Conservation (phyloP, 768 basidiomycete species). For the Tephrocybe sp. region DNA sequence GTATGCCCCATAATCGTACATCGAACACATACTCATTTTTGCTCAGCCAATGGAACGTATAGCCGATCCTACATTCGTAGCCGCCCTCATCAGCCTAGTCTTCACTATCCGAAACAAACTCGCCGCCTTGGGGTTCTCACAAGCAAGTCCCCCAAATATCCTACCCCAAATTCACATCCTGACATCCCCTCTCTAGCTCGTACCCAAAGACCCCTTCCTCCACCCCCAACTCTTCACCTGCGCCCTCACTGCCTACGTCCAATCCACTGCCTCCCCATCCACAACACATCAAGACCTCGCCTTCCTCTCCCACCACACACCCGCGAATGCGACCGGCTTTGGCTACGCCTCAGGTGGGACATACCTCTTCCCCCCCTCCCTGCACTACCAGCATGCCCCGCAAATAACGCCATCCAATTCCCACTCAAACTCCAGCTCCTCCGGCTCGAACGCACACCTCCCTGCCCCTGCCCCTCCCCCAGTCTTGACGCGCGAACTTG, state of each 20-base stretch:
- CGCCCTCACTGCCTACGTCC: slow-evolving; percentile 42
- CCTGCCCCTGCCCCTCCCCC: slow-evolving; percentile 13
- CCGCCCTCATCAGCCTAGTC: slow-evolving; percentile 70
- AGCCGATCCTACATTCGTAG: slow-evolving; percentile 71
- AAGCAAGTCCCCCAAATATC: slow-evolving; percentile 26
- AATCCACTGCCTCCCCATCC: slow-evolving; percentile 15
- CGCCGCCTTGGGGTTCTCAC: slow-evolving; percentile 48
- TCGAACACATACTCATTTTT: slow-evolving; percentile 1
- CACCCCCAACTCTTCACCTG: slow-evolving; percentile 59
- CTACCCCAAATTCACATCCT: background rate
- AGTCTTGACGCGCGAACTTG: slow-evolving; percentile 43
- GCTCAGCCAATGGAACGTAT: slow-evolving; percentile 67
- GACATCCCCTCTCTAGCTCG: slow-evolving; percentile 19
- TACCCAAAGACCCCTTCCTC: slow-evolving; percentile 80
- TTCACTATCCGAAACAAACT: slow-evolving; percentile 71
- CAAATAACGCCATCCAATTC: slow-evolving; percentile 15
- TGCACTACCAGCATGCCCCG: slow-evolving; percentile 2
- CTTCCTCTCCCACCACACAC: background rate
- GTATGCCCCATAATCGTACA: slow-evolving; percentile 29
- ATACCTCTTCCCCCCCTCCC: slow-evolving; percentile 1
- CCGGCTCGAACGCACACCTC: slow-evolving; percentile 14
- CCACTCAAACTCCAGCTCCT: slow-evolving; percentile 15
- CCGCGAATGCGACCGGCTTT: no score
- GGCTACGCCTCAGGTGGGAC: background rate
- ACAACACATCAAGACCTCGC: slow-evolving; percentile 10